Conservation (phyloP, 2,329 filamentous ascomycete genomes). For the Neofusicoccum laricinum region DNA sequence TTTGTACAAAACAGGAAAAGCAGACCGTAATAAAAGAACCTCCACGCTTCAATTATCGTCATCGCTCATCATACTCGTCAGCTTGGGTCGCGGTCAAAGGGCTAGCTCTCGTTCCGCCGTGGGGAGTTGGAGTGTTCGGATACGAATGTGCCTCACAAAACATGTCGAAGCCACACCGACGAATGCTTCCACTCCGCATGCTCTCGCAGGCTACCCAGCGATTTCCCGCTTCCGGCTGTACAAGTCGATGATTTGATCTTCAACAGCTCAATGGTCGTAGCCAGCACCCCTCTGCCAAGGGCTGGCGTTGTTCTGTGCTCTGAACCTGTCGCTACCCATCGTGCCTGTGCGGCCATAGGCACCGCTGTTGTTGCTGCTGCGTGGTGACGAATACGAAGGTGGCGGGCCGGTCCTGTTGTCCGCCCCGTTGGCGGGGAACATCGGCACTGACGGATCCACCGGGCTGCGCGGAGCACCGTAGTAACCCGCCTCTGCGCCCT, state of each 20-base stretch:
- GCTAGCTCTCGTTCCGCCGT: not conserved
- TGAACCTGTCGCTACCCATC: slow-evolving; percentile 34
- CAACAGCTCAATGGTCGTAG: slow-evolving; percentile 55
- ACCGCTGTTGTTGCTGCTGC: slow-evolving; percentile 28
- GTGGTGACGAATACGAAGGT: slow-evolving; percentile 36
- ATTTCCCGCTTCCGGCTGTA: slow-evolving; percentile 1
- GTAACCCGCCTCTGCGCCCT: slow-evolving; percentile 37
- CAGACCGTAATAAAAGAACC: slow-evolving; percentile 13
- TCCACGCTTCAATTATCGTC: slow-evolving; percentile 12
- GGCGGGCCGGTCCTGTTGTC: slow-evolving; percentile 30
- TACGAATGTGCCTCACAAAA: no score
- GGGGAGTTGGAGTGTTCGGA: not conserved
- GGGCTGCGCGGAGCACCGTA: slow-evolving; percentile 48
- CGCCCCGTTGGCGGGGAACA: slow-evolving; percentile 45
- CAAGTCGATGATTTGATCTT: slow-evolving; percentile 33
- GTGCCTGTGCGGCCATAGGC: slow-evolving; percentile 28
- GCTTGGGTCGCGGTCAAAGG: not conserved
- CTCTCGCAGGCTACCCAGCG: not conserved
- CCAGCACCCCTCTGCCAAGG: slow-evolving; percentile 66
- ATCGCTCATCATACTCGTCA: slow-evolving; percentile 11
- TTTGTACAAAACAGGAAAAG: slow-evolving; percentile 14
- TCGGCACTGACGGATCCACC: slow-evolving; percentile 44
- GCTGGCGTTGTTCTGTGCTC: slow-evolving; percentile 54
- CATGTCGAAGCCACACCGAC: no score
- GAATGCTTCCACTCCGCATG: no score